Evolutionary conservation across 768 basidiomycete genomes (phyloP).

Genomic region (Gautieria morchelliformis): DNA sequence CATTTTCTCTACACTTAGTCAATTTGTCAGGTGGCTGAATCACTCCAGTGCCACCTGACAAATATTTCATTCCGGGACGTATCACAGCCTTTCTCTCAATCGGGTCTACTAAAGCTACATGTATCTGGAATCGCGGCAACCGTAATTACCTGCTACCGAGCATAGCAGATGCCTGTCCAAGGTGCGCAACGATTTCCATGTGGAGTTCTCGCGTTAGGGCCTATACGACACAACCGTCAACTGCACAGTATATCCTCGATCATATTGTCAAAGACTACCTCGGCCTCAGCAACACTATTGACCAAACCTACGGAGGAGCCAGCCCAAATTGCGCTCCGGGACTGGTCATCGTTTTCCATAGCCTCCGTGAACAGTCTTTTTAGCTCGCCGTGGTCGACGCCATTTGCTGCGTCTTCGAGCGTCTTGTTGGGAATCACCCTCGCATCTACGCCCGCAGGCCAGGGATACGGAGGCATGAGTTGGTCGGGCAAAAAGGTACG

Average conservation of each 20-base stretch:
- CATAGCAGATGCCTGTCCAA: background rate
- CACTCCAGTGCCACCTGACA: too few relatives aligned
- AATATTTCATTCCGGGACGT: too few relatives aligned
- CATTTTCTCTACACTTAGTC: too few relatives aligned
- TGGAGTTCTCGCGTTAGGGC: background rate
- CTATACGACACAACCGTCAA: background rate
- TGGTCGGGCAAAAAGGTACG: slow-evolving; percentile 58
- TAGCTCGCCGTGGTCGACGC: slow-evolving; percentile 33
- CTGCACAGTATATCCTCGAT: background rate
- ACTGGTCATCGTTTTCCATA: slow-evolving; percentile 32
- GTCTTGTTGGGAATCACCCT: slow-evolving; percentile 48
- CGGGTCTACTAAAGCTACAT: too few relatives aligned
- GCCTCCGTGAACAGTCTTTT: slow-evolving; percentile 37
- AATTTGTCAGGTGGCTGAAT: too few relatives aligned
- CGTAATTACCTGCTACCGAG: background rate
- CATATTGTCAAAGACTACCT: background rate
- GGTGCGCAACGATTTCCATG: background rate
- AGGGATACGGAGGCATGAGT: slow-evolving; percentile 43
- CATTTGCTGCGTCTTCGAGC: slow-evolving; percentile 45
- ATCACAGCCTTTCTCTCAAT: too few relatives aligned
- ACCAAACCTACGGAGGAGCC: slow-evolving; percentile 57
- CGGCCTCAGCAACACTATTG: slow-evolving; percentile 30
- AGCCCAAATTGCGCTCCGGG: slow-evolving; percentile 56
- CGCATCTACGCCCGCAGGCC: slow-evolving; percentile 56
- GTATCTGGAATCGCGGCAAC: too few relatives aligned